Conservation (phyloP, 2,329 filamentous ascomycete genomes). For the Arthroderma sp. region DNA sequence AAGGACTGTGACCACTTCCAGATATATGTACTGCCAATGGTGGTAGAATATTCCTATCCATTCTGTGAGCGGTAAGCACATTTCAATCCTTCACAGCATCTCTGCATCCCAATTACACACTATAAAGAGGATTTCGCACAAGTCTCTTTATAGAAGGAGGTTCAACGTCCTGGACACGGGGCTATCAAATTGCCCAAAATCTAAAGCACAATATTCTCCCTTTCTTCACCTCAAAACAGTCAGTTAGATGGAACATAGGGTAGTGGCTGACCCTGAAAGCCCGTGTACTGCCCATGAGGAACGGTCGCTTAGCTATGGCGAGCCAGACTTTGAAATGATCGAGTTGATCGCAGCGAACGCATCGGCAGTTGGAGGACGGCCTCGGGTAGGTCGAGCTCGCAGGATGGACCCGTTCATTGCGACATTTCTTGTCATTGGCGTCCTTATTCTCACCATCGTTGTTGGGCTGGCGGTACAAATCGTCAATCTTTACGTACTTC, state of each 20-base stretch:
- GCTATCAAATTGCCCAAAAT: background rate
- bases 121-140: too few species aligned
- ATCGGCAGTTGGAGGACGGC: background rate
- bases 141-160: too few species aligned
- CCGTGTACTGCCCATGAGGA: background rate
- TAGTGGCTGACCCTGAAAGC: background rate
- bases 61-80: too few species aligned
- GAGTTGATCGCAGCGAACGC: background rate
- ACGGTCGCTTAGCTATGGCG: background rate
- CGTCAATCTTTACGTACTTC: background rate
- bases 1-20: too few species aligned
- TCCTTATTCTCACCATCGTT: background rate
- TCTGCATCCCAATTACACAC: too few species aligned
- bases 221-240: background rate
- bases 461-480: background rate
- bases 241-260: background rate
- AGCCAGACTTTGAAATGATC: background rate
- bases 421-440: background rate
- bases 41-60: too few species aligned
- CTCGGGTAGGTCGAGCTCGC: background rate
- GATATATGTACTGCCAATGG: too few species aligned
- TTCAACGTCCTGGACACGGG: too few species aligned
- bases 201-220: background rate
- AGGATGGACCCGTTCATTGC: background rate
- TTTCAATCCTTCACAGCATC: too few species aligned